Base-by-base conservation (phyloP, 2,329 filamentous ascomycete genomes). In the Colletotrichum coccodes region DNA sequence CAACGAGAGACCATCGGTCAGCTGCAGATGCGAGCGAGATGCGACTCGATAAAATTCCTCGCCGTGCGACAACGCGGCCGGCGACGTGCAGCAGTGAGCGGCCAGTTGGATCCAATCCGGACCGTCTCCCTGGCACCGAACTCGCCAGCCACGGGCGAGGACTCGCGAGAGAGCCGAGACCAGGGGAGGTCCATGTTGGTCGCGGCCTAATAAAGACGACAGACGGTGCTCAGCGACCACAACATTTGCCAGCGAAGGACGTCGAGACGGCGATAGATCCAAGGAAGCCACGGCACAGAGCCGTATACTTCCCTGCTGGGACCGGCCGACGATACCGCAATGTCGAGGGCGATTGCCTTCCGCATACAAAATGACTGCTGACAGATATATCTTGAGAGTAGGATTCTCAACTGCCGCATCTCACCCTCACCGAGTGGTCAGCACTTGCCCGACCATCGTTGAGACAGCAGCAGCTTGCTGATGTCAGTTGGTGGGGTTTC, bases 1-100 rank as follows among this genome's bases (percentile, higher is more conserved):
- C 9, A 36, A 38, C 38, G 11, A 58, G 58, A 59, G 34, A 53
- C 58, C 53, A 12, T 62, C 52, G 58, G 68, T 49, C 58, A 53
- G 57, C 64, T 63, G 58, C 68, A 59, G 52, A 21, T 11, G 32
- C 32, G 57, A 58, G 52, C 57, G 64, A 62, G 38, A 58, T 42
- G 32, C 64, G 59, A 68, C 58, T 70, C 53, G 64, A 63, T 56
- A 49, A 38, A 59, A 53, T 47, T 59, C 36, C 44, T 68, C 58
- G 64, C 11, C 28, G 68, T 70, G 11, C 68, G 53, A 68, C 68
- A 38, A 62, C 36, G 53, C 64, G 42, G 64, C 38, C 64, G 64
- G 68, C 68, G 64, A 60, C 57, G 44, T 70, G 58, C 68, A 68
- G 58, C 52, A 44, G 18, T 6, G 21, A 28, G 14, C 38, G 30